Evolutionary conservation across 371 early-diverging fungal genomes (phyloP), one percentile per base, ranked within the genome.

Genomic region (Mycotypha africana): DNA sequence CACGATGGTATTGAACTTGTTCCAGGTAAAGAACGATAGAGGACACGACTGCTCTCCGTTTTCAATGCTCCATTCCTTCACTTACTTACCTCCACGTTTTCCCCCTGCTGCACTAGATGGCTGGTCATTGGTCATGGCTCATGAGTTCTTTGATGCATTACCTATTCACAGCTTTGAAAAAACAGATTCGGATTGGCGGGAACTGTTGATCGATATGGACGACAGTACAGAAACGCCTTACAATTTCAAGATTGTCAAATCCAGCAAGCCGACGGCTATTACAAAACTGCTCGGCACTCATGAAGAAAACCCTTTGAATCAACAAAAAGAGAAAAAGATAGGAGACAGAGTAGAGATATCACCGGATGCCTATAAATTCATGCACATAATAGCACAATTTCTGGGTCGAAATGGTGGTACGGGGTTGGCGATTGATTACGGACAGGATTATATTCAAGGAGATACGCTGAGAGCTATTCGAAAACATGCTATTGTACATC

Each of bases 91-190:
- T n/a, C n/a, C n/a, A n/a, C n/a, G n/a, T n/a, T n/a, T n/a, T n/a
- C n/a, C n/a, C n/a, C n/a, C n/a, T n/a, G n/a, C n/a, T n/a, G n/a
- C n/a, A n/a, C 7, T 57, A 79, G 79, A 70, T 16, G 62, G 62
- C 35, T 81, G 70, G 58, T 72, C 86, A 4, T 53, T 87, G 42
- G 47, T 87, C 10, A 74, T 91, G 51, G 89, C 96, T 0, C 95
- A 97, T 68, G 98, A 97, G 67, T 95, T 96, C 39, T 94, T 98
- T 68, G 98, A 98, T 58, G 97, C 98, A 1, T 64, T 98, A 26
- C 95, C 98, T 0, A 76, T 97, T 23, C 86, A 89, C 65, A 82
- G 80, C 50, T 94, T 93, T 56, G 73, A 90, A 76, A 75, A 74
- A 62, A 84, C 86, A 1, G 61, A 67, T 1, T 63, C 81, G 16